These are phyloP conservation scores for Bacidia gigantensis DNA, from an alignment of 495 filamentous ascomycete species.

Conservation along the genomic window DNA sequence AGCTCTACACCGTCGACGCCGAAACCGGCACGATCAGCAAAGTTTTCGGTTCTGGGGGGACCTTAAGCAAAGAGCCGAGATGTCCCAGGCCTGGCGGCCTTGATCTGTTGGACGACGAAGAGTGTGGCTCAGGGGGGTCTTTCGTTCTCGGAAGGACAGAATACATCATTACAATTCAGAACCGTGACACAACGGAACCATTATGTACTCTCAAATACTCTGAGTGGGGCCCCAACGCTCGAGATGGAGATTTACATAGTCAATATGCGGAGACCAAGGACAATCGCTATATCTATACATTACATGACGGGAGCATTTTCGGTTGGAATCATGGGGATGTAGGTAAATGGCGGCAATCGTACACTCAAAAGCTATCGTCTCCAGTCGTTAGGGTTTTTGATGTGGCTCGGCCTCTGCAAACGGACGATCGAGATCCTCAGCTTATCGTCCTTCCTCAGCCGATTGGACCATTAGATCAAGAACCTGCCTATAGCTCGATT, in stretches of 20 bases:
- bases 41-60: conserved; percentile 46
- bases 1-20: conserved; percentile 72
- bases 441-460: conserved; percentile 83
- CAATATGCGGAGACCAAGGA: conserved; percentile 74
- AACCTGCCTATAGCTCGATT: conserved; percentile 36
- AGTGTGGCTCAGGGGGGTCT: conserved; percentile 58
- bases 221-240: conserved; percentile 90
- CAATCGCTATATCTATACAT: conserved; percentile 73
- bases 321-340: conserved; percentile 56
- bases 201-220: conserved; percentile 87
- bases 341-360: conserved; percentile 36
- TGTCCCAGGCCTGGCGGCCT: conserved; percentile 45
- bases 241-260: conserved; percentile 70
- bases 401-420: conserved; percentile 55
- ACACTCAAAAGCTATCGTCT: conserved; percentile 55
- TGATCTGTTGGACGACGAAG: conserved; percentile 45
- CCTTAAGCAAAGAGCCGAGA: conserved; percentile 33
- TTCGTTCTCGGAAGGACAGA: conserved; percentile 74
- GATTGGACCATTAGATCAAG: conserved; percentile 45
- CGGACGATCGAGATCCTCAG: conserved; percentile 41
- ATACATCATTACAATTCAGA: conserved; percentile 75
- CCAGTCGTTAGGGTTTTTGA: conserved; percentile 90
- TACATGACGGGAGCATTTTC: conserved; percentile 75
- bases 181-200: conserved; percentile 54
- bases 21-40: conserved; percentile 60